Evolutionary conservation across 371 early-diverging fungal species (phyloP).

Genomic region (Rhizomucor miehei): DNA sequence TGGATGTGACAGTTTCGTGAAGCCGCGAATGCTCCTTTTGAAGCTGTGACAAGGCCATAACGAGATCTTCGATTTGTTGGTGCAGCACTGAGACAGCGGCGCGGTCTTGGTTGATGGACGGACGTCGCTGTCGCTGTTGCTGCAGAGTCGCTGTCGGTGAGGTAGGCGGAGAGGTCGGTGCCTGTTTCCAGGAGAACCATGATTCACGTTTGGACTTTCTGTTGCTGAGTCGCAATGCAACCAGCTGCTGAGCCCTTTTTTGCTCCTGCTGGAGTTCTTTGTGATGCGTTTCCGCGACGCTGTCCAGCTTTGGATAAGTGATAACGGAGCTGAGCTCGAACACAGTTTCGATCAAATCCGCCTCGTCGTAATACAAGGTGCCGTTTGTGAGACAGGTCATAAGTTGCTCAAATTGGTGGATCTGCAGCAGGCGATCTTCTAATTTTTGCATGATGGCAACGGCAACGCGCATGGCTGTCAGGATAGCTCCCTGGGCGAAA

Average conservation of each 20-base stretch:
- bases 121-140: conserved; percentile 2
- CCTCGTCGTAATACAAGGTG: conserved; percentile 64
- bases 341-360: conserved; percentile 67
- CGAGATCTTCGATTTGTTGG: conserved; percentile 56
- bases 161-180: conserved; percentile 3
- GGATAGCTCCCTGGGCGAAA: conserved; percentile 81
- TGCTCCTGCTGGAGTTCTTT: conserved; percentile 45
- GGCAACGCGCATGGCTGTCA: conserved; percentile 77
- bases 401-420: conserved; percentile 73
- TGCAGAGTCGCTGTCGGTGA: neutral
- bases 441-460: conserved; percentile 79
- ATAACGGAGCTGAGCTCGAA: conserved; percentile 55
- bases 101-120: conserved; percentile 5
- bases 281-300: conserved; percentile 58
- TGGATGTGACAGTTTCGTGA: conserved; percentile 37
- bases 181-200: conserved; percentile 17
- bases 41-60: conserved; percentile 46
- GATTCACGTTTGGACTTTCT: conserved; percentile 20
- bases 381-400: conserved; percentile 67
- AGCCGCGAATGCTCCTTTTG: conserved; percentile 53
- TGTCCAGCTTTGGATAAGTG: conserved; percentile 60
- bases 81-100: conserved; percentile 21
- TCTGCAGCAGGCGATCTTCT: conserved; percentile 56
- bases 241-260: conserved; percentile 43
- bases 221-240: conserved; percentile 28